phyloP scores from a whole-genome alignment of 768 basidiomycete genomes.

The Auriscalpium microsporum region DNA sequence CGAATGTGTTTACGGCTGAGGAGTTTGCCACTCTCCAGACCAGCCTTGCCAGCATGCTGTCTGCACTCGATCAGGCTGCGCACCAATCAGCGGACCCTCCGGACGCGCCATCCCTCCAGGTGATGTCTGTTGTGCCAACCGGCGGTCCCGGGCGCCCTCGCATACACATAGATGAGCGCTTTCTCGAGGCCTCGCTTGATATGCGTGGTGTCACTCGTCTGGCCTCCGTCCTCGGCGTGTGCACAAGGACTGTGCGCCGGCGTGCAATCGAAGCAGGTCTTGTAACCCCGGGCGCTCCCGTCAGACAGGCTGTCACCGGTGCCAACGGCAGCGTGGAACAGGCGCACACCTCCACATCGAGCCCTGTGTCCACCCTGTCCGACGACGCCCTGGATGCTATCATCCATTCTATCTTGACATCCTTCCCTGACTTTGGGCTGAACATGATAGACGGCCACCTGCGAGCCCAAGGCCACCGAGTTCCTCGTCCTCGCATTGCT shows the following conservation, averaged over 20 bases:
- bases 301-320: too few relatives aligned
- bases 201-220: conserved; percentile 19
- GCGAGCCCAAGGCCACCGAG: conserved; percentile 1
- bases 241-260: conserved; percentile 14
- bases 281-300: not conserved
- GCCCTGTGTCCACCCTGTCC: conserved; percentile 1
- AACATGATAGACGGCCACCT: conserved; percentile 14
- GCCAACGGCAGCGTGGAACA: too few relatives aligned
- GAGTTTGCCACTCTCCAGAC: not conserved
- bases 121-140: not conserved
- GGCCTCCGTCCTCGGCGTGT: conserved; percentile 3
- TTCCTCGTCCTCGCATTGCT: conserved; percentile 1
- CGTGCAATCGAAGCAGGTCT: conserved; percentile 14
- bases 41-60: conserved; percentile 1
- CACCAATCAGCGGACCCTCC: not conserved
- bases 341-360: too few relatives aligned
- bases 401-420: not conserved
- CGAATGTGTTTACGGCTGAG: not conserved
- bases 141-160: conserved; percentile 19
- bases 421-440: conserved; percentile 8
- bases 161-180: conserved; percentile 20
- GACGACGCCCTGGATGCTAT: conserved; percentile 11
- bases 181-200: conserved; percentile 17
- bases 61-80: not conserved
- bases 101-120: not conserved